Percentiles rank a stretch among this genome's conserved stretches.
phyloP scores from a whole-genome alignment of 2,329 filamentous ascomycete species.

The Neonectria faginata region DNA sequence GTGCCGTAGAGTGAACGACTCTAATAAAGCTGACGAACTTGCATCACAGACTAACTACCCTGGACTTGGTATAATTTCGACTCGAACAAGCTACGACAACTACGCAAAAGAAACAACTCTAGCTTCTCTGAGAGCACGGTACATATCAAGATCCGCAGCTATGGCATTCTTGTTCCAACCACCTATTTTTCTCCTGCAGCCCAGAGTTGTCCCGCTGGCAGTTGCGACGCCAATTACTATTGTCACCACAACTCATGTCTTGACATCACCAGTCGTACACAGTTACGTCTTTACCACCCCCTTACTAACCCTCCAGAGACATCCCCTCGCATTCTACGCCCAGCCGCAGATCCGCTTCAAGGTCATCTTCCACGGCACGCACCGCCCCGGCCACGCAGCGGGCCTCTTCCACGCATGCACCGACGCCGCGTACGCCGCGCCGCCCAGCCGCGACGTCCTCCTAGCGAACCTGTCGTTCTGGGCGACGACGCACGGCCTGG shows the following conservation, averaged over 20 bases:
- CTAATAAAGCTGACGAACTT: background rate
- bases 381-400: background rate
- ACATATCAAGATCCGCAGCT: background rate
- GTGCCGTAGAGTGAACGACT: background rate
- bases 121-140: background rate
- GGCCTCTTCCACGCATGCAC: conserved; percentile 30
- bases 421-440: conserved; percentile 31
- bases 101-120: background rate
- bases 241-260: background rate
- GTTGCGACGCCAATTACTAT: conserved; percentile 4
- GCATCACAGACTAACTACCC: conserved; percentile 1
- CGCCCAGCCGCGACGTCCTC: conserved; percentile 32
- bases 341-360: conserved; percentile 28
- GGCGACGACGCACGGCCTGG: conserved; percentile 30
- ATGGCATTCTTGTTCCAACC: conserved; percentile 46
- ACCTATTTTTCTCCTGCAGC: conserved; percentile 38
- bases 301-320: background rate
- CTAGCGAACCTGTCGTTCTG: conserved; percentile 31
- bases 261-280: background rate
- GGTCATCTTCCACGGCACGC: conserved; percentile 35
- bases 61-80: background rate
- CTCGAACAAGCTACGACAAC: background rate
- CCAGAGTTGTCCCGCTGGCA: background rate
- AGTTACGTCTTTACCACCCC: conserved; percentile 10
- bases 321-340: background rate